Percentiles rank a stretch among this genome's conserved stretches.
Evolutionary conservation across 345 rosid species (phyloP).

Genomic region (Aurinia saxatilis): DNA sequence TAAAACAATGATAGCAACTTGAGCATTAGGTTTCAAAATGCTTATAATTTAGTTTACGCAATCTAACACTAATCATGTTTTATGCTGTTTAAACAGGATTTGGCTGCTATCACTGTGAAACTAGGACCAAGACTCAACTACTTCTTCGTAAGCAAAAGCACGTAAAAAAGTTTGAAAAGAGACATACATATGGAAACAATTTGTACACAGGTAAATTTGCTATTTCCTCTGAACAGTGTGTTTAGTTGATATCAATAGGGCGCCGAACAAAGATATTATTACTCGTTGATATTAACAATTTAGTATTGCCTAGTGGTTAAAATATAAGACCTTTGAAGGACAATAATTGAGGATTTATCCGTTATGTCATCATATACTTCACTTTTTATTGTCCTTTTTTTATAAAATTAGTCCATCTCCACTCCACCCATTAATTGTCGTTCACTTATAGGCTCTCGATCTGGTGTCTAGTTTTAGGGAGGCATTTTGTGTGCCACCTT

Average conservation of each 20-base stretch:
- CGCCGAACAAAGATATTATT: neutral
- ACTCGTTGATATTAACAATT: slow-evolving; percentile 1
- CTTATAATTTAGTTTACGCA: slow-evolving; percentile 5
- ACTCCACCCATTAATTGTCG: neutral
- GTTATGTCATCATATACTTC: slow-evolving; percentile 13
- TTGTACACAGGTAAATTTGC: neutral
- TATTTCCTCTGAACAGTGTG: neutral
- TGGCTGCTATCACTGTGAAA: slow-evolving; percentile 4
- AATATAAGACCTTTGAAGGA: neutral
- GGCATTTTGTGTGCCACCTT: slow-evolving; percentile 9
- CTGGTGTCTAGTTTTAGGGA: slow-evolving; percentile 15
- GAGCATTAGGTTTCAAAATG: slow-evolving; percentile 11
- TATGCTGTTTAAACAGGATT: slow-evolving; percentile 10
- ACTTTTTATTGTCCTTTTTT: neutral
- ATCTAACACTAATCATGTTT: slow-evolving; percentile 11
- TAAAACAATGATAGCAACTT: slow-evolving; percentile 11
- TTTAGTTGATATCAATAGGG: neutral
- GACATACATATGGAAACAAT: neutral
- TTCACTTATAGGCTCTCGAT: slow-evolving; percentile 3
- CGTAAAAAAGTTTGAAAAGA: neutral
- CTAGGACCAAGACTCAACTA: neutral
- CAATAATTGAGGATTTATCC: slow-evolving; percentile 7
- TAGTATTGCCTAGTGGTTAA: neutral
- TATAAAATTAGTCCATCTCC: neutral
- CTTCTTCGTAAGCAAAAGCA: slow-evolving; percentile 4